Base-by-base conservation (phyloP, 1,284 basidiomycete genomes). In the Cryptococcus neoformans region DNA sequence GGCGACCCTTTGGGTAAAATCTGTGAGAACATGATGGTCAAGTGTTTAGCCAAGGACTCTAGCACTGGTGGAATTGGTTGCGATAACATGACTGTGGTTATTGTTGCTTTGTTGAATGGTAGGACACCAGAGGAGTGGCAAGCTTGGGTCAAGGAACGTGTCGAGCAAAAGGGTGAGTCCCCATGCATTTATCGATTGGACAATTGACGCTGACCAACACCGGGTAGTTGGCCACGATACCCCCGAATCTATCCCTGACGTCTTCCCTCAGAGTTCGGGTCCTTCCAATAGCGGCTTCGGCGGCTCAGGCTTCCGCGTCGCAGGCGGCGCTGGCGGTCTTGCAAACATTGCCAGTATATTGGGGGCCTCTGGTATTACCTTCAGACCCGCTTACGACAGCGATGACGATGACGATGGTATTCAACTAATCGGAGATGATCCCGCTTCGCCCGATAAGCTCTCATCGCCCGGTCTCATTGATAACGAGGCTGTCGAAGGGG, bases 21-120 rank as follows among this genome's bases (percentile, higher is more conserved):
- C 62, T 87, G 88, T 69, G 92, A 97, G 75, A 84, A 87, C 67
- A 85, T 97, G 67, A 96, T 96, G 79, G 89, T 93, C 63, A 87
- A 89, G 64, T 99, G 96, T 74, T 83, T 98, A 48, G 94, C 96
- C 10, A 93, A 94, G 1, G 92, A 97, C 74, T 90, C 91, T 2
- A 89, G 90, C 48, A 89, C 90, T 44, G 92, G 91, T 46, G 95
- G 96, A 14, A 90, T 98, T 60, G 96, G 96, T 21, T 98, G 94
- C 74, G 96, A 99, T 80, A 99, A 99, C 81, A 99, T 99, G 96
- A 99, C 96, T 0, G 82, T 96, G 54, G 84, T 97, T 64, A 84
- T 99, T 57, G 85, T 99, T 49, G 96, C 92, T 4, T 75, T 99
- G 50, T 83, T 96, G 37, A 83, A 89, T 62, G 94, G 91, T 37